A percentile compares a stretch with the other conserved stretches of the same genome.
phyloP scores from a whole-genome alignment of 441 rosid genomes.

The Arabidopsis lyrata region DNA sequence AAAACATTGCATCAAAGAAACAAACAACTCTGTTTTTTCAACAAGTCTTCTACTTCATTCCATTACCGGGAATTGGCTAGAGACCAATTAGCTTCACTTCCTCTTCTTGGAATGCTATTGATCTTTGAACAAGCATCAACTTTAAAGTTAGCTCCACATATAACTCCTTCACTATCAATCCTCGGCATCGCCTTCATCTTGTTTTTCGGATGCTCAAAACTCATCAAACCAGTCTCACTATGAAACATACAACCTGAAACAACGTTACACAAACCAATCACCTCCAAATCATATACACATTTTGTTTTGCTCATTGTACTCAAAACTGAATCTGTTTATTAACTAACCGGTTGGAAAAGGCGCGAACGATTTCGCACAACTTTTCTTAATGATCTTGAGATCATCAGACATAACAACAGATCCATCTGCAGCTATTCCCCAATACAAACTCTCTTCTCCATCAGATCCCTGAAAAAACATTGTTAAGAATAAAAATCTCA shows the following conservation, averaged over 20 bases:
- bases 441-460: conserved; percentile 70
- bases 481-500: neutral
- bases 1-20: neutral
- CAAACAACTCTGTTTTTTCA: neutral
- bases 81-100: conserved; percentile 70
- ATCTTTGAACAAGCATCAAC: conserved; percentile 61
- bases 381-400: conserved; percentile 60
- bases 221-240: conserved; percentile 65
- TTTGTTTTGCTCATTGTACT: neutral
- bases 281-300: neutral
- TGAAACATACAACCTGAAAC: conserved; percentile 67
- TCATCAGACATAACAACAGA: conserved; percentile 77
- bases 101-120: conserved; percentile 61
- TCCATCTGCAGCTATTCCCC: conserved; percentile 81
- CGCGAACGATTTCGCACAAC: conserved; percentile 76
- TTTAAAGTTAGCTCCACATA: conserved; percentile 72
- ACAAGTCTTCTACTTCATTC: neutral
- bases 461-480: conserved; percentile 58
- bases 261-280: neutral
- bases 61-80: conserved; percentile 55
- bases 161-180: conserved; percentile 67
- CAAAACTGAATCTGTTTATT: neutral
- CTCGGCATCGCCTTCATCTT: conserved; percentile 74
- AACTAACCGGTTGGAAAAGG: conserved; percentile 71
- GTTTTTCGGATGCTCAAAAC: conserved; percentile 69